Evolutionary conservation across 106 monocot species (phyloP), one percentile per base, ranked within the genome.

Genomic region (Platanthera guangdongensis): DNA sequence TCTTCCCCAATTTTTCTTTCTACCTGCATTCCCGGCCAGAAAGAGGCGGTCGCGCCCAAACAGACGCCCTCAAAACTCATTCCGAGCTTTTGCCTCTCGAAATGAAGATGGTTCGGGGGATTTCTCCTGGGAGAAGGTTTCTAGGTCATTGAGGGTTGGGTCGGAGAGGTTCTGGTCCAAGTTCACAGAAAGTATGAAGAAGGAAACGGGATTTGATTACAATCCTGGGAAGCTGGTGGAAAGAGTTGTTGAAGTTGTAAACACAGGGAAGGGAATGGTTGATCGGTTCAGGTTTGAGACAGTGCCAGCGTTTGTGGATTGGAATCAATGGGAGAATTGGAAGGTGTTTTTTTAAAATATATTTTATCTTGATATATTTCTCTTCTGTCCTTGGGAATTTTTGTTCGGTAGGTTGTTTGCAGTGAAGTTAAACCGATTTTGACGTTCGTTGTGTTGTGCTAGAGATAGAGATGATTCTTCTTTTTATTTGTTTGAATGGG

Each of bases 291-390:
- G 85, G 72, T 8, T 54, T 64, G 83, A 80, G 49, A 5, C 71
- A 49, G 15, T 86, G 45, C 88, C 88, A 8, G 50, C 67, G 39
- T 82, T 94, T 60, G 54, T 85, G n/a, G 78, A 88, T 5, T 94
- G 90, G 90, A 90, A 94, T 67, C 86, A 78, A 68, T 88, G 86
- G 94, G 88, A 90, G 25, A 80, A 80, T 32, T 94, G 94, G 94
- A 90, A 94, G 94, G 93, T 90, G 54, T 9, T 12, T 32, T 46
- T 71, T 52, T 53, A n/a, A 14, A 10, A 12, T 16, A 45, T 72
- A 1, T 9, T 65, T 32, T 32, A 32, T 32, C 32, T 32, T 2
- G 32, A 32, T 32, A 32, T 32, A 1, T 1, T 32, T 32, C 32
- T 32, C 2, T 32, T 32, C 32, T 32, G 32, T 32, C 32, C 32